Base-by-base conservation (phyloP, 257 asterid species). In the Oldenlandia corymbosa region DNA sequence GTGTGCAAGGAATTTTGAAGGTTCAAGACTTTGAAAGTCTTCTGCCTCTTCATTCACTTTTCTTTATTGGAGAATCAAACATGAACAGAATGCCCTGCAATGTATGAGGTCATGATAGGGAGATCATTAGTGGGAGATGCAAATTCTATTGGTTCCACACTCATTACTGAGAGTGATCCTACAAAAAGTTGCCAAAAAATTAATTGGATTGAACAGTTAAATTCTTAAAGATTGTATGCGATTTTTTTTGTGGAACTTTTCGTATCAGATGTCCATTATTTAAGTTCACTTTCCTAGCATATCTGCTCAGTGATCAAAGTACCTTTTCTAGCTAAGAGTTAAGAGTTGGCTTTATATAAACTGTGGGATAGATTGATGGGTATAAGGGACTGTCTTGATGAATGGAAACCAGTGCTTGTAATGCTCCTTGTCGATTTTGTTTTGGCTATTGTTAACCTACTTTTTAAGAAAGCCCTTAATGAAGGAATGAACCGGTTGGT, bases 351-450 rank as follows among this genome's bases (percentile, higher is more conserved):
- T 18, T n/a, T 26, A 56, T 10, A 13, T 4, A 31, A 20, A 46
- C 27, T 10, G 17, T 17, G 5, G 54, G 48, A 6, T 10, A n/a
- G 10, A 2, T 21, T 12, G 14, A 14, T 26, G 63, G 56, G 11
- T 26, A 50, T 21, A 34, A 69, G 70, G 71, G 61, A 46, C 46
- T 68, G 1, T 26, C 20, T 78, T 46, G 77, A 68, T 41, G 73
- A 31, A 52, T 81, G 81, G 84, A 85, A 76, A 71, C 78, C 76
- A 0, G 58, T 68, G 23, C 50, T 53, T 36, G 80, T 80, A 48
- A 80, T 88, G 94, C 68, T 78, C 62, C 64, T 49, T 0, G 94
- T 78, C 39, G 65, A 78, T 53, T 78, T 83, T 21, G 61, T 75
- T 21, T 70, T 85, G 0, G 81, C 83, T 4, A 17, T 82, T 8